Conservation (phyloP, 2,329 filamentous ascomycete genomes). For the Albifimbria verrucaria region DNA sequence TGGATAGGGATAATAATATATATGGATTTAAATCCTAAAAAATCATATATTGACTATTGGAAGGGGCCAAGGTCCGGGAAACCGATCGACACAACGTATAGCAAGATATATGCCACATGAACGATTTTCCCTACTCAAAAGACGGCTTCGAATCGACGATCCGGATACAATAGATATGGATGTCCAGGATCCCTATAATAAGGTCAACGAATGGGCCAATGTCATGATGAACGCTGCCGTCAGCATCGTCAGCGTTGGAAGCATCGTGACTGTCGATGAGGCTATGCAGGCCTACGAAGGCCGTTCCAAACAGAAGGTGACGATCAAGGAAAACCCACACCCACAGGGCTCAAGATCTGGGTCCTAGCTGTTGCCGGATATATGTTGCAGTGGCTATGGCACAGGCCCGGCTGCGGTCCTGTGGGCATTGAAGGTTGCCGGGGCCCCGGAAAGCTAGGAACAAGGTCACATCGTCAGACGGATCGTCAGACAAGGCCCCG, state of each 20-base stretch:
- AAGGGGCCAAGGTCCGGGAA: neutral
- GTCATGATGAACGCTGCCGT: neutral
- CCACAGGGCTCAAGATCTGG: constrained; percentile 1
- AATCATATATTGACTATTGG: neutral
- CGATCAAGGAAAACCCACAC: neutral
- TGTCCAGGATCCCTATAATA: neutral
- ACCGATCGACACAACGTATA: neutral
- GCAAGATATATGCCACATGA: neutral
- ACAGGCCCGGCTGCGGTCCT: no score
- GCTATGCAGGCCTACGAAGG: neutral
- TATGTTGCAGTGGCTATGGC: no score
- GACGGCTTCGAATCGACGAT: neutral
- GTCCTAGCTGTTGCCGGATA: neutral
- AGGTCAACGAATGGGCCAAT: neutral
- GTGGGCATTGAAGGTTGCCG: no score
- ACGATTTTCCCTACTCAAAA: neutral
- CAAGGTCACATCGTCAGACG: no score
- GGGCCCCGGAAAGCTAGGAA: no score
- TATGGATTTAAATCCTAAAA: neutral
- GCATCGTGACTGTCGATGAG: neutral
- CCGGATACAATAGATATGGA: neutral
- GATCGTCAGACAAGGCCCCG: no score
- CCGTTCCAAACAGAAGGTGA: constrained; percentile 1
- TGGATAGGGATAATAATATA: neutral
- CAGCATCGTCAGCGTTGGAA: neutral